phyloP scores from a whole-genome alignment of 768 basidiomycete genomes.

The Lentinula aciculospora region DNA sequence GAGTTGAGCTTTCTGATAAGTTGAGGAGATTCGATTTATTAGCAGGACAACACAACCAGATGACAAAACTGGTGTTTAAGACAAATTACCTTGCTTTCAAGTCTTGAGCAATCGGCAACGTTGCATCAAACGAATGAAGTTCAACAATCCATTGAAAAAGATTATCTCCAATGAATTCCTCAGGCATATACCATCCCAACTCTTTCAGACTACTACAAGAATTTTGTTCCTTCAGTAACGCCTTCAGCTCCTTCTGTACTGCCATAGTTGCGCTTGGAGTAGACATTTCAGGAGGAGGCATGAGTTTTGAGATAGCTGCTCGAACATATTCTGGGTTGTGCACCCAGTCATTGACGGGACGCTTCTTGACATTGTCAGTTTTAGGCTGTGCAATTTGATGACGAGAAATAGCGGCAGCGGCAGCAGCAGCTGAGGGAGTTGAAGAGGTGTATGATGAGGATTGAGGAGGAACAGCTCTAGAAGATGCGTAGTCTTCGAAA shows the following conservation, averaged over 20 bases:
- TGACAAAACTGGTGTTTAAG: background rate
- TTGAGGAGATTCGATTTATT: too few species aligned
- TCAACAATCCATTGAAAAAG: conserved; percentile 73
- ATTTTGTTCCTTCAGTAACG: conserved; percentile 58
- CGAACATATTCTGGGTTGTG: conserved; percentile 47
- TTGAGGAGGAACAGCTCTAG: background rate
- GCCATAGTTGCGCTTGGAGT: conserved; percentile 48
- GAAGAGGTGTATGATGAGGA: background rate
- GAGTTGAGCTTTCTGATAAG: conserved; percentile 47
- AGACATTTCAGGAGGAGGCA: conserved; percentile 60
- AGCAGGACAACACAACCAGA: background rate
- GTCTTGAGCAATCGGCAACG: conserved; percentile 57
- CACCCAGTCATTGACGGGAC: conserved; percentile 44
- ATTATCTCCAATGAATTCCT: conserved; percentile 60
- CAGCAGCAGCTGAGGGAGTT: background rate
- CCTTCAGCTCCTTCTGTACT: conserved; percentile 54
- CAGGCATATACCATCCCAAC: conserved; percentile 70
- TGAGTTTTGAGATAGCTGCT: conserved; percentile 34
- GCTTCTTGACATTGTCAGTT: conserved; percentile 12
- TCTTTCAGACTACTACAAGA: conserved; percentile 37
- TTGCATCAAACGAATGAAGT: conserved; percentile 61
- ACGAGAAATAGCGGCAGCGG: background rate
- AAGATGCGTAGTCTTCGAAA: background rate
- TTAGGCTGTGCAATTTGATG: background rate
- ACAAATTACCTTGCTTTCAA: conserved; percentile 39